Percentiles rank a stretch among this genome's conserved stretches.
Evolutionary conservation across 257 asterid genomes (phyloP).

Genomic region (Verbena officinalis): DNA sequence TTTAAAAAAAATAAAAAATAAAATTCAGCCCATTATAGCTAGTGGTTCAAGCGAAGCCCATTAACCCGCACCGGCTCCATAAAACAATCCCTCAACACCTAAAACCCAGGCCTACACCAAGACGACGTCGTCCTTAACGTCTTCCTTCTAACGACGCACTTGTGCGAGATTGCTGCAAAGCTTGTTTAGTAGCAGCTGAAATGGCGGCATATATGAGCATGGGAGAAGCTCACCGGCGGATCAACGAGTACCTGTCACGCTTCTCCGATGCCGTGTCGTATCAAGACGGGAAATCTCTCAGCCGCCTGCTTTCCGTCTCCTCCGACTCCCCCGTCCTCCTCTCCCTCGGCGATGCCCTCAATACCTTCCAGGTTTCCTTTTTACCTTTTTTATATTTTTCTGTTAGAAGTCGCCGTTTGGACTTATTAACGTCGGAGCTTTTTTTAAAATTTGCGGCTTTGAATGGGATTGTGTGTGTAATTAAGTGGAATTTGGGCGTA

Average conservation of each 20-base stretch:
- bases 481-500: background rate
- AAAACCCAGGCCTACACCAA: background rate
- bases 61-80: background rate
- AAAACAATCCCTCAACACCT: background rate
- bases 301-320: slow-evolving; percentile 77
- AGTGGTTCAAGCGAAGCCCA: slow-evolving; percentile 2
- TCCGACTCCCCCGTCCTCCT: slow-evolving; percentile 58
- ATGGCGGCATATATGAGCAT: slow-evolving; percentile 78
- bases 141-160: background rate
- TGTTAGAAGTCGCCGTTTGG: background rate
- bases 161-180: slow-evolving; percentile 12
- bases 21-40: background rate
- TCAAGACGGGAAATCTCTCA: slow-evolving; percentile 76
- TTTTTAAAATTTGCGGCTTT: slow-evolving; percentile 14
- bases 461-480: background rate
- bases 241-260: slow-evolving; percentile 70
- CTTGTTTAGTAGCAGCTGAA: slow-evolving; percentile 28
- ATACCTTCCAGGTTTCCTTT: slow-evolving; percentile 73
- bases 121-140: slow-evolving; percentile 4
- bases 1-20: too few relatives aligned
- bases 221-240: slow-evolving; percentile 91
- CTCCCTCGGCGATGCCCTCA: slow-evolving; percentile 83
- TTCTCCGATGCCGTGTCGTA: slow-evolving; percentile 77
- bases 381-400: background rate
- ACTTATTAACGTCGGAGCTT: background rate